Percentiles rank a stretch among this genome's conserved stretches.
Evolutionary conservation across 768 basidiomycete genomes (phyloP).

Genomic region (Crepidotus variabilis): DNA sequence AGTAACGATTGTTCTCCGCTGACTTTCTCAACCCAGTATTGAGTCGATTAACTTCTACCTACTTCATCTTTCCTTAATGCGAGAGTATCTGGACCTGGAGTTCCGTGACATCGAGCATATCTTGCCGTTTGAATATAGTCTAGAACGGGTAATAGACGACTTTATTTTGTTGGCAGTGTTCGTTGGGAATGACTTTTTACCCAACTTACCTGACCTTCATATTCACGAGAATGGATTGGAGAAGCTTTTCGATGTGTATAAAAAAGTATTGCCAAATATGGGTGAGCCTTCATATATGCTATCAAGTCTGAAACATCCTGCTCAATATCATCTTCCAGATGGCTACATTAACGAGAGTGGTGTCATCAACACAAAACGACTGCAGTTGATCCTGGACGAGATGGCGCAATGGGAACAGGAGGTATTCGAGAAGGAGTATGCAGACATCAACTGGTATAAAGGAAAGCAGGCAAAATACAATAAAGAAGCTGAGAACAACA

Average conservation of each 20-base stretch:
- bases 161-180: conserved; percentile 96
- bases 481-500: conserved; percentile 59
- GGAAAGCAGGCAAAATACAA: conserved; percentile 82
- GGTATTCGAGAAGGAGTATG: conserved; percentile 87
- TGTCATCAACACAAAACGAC: conserved; percentile 68
- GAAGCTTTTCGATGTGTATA: conserved; percentile 91
- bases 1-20: conserved; percentile 16
- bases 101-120: conserved; percentile 69
- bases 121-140: conserved; percentile 77
- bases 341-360: conserved; percentile 95
- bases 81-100: conserved; percentile 97
- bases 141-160: conserved; percentile 96
- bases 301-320: background rate
- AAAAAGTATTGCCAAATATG: conserved; percentile 78
- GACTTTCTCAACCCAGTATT: conserved; percentile 28
- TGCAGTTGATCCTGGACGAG: conserved; percentile 87
- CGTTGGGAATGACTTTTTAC: conserved; percentile 96
- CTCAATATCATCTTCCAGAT: conserved; percentile 36
- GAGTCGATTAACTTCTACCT: conserved; percentile 92
- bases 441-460: conserved; percentile 90
- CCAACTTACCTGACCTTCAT: conserved; percentile 93
- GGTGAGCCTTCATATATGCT: conserved; percentile 29
- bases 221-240: conserved; percentile 98
- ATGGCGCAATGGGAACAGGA: conserved; percentile 87
- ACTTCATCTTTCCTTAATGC: conserved; percentile 88